Evolutionary conservation across 192 early-diverging fungal genomes (phyloP).

Genomic region (Coemansia sp.): DNA sequence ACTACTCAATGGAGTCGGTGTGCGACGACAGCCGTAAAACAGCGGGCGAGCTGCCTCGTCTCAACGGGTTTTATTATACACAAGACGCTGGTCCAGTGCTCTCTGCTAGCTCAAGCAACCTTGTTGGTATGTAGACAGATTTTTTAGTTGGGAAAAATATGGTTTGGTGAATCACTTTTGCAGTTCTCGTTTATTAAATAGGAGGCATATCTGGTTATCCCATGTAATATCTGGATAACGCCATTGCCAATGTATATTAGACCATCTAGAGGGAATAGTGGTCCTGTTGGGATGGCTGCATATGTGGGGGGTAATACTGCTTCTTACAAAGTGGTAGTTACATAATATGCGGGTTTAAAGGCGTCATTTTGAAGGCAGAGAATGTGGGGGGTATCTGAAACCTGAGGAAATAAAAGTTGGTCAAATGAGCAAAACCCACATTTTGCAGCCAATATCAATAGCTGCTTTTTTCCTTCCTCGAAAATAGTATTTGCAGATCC

Average conservation of each 20-base stretch:
- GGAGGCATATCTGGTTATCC: not conserved
- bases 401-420: not conserved
- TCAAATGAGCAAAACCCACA: not conserved
- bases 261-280: not conserved
- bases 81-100: too few relatives aligned
- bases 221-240: not conserved
- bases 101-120: not conserved
- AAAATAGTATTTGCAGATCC: not conserved
- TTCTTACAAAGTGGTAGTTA: not conserved
- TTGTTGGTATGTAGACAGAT: not conserved
- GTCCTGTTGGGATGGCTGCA: not conserved
- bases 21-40: not conserved
- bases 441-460: not conserved
- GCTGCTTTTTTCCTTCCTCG: not conserved
- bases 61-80: conserved; percentile 3
- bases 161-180: not conserved
- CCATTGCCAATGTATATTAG: not conserved
- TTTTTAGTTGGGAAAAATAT: too few relatives aligned
- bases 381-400: conserved; percentile 1
- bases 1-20: not conserved
- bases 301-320: not conserved
- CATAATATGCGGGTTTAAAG: not conserved
- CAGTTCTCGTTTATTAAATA: not conserved
- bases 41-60: not conserved
- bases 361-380: not conserved